Conservation (phyloP, 2,329 filamentous ascomycete species). For the Pseudogymnoascus sp. region DNA sequence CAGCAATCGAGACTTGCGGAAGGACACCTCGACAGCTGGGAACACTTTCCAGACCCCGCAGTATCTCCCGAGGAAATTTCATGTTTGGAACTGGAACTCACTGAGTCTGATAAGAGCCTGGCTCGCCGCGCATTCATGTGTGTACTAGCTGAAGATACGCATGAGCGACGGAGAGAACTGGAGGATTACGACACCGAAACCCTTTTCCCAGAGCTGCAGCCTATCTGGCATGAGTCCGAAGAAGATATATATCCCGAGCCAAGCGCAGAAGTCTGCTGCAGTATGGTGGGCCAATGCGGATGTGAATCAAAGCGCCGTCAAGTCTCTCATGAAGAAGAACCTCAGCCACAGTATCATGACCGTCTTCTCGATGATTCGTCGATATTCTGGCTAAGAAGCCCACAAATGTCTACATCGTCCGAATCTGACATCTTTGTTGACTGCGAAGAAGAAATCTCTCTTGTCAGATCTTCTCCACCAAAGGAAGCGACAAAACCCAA, state of each 20-base stretch:
- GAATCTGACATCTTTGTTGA: not conserved
- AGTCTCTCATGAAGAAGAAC: not conserved
- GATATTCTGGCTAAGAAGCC: not conserved
- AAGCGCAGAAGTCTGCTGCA: not conserved
- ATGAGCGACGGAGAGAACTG: not conserved
- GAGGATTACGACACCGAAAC: not conserved
- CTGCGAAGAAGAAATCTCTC: constrained; percentile 3
- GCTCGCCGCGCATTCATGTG: not conserved
- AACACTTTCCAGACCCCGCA: not conserved
- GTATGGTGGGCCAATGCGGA: not conserved
- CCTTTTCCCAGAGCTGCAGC: not conserved
- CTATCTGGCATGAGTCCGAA: not conserved
- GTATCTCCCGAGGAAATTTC: not conserved
- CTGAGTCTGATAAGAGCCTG: not conserved
- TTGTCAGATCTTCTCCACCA: not conserved
- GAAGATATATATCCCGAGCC: not conserved
- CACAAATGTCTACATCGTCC: not conserved
- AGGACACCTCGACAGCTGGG: not conserved
- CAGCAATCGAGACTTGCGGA: not conserved
- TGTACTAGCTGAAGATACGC: not conserved
- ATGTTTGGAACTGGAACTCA: not conserved
- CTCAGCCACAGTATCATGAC: not conserved
- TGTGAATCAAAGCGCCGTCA: not conserved
- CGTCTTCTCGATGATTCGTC: not conserved
- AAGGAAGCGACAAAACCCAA: not conserved